phyloP scores from a whole-genome alignment of 768 basidiomycete species.

The Kwoniella sp. region DNA sequence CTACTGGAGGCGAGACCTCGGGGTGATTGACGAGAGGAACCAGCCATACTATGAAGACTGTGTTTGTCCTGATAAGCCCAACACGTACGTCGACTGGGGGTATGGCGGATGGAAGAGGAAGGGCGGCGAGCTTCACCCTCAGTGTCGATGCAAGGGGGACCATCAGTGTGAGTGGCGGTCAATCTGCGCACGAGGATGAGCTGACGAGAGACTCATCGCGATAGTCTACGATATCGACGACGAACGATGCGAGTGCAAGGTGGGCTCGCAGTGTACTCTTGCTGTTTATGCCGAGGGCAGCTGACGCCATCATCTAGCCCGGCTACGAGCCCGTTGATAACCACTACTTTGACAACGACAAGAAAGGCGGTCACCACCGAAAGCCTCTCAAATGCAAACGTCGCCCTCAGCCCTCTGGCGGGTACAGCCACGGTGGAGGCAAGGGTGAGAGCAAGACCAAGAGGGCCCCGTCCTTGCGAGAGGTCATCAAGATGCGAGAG shows the following conservation, averaged over 20 bases:
- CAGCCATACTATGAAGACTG: conserved; percentile 3
- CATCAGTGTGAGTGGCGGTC: conserved; percentile 7
- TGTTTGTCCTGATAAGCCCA: conserved; percentile 11
- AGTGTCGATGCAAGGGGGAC: conserved; percentile 8
- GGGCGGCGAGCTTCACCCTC: background rate
- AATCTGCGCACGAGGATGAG: background rate
- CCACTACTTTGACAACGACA: background rate
- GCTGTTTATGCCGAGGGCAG: too few relatives aligned
- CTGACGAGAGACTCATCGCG: background rate
- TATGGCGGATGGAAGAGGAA: conserved; percentile 2
- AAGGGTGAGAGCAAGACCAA: background rate
- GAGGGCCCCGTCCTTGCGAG: conserved; percentile 7
- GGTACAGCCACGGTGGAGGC: background rate
- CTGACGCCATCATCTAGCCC: conserved; percentile 1
- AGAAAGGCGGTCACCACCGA: conserved; percentile 5
- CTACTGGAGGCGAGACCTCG: background rate
- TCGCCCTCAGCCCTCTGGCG: conserved; percentile 1
- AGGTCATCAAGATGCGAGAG: conserved; percentile 8
- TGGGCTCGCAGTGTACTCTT: background rate
- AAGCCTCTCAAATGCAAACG: conserved; percentile 5
- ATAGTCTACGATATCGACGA: conserved; percentile 2
- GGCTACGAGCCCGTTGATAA: background rate
- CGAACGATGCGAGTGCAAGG: conserved; percentile 8
- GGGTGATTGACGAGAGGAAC: background rate
- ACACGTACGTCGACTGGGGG: conserved; percentile 3